Evolutionary conservation across 495 filamentous ascomycete genomes (phyloP).

Genomic region (Lineolata rhizophorae): DNA sequence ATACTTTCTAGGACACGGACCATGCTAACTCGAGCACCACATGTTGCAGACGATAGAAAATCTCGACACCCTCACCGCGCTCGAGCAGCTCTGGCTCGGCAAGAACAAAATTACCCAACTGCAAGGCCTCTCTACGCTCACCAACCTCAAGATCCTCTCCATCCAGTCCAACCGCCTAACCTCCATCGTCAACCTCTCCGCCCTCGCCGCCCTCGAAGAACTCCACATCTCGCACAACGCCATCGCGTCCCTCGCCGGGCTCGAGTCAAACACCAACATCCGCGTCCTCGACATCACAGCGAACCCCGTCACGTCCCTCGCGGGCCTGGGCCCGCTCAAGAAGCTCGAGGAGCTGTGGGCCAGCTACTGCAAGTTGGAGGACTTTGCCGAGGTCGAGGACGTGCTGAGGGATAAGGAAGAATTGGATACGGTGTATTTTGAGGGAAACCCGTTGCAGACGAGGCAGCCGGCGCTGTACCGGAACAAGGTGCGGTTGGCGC

Average conservation of each 20-base stretch:
- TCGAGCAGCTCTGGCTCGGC: slow-evolving; percentile 87
- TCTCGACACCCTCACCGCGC: slow-evolving; percentile 45
- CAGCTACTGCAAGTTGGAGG: slow-evolving; percentile 60
- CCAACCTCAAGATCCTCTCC: slow-evolving; percentile 70
- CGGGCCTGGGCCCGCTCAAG: slow-evolving; percentile 42
- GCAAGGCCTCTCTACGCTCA: slow-evolving; percentile 41
- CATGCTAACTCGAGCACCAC: no score
- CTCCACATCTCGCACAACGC: slow-evolving; percentile 96
- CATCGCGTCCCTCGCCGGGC: slow-evolving; percentile 52
- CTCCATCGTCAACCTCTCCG: slow-evolving; percentile 47
- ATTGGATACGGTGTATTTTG: slow-evolving; percentile 87
- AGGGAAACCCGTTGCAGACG: slow-evolving; percentile 79
- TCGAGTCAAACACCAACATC: slow-evolving; percentile 45
- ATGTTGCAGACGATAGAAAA: slow-evolving; percentile 56
- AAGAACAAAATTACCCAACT: slow-evolving; percentile 72
- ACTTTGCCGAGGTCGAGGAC: slow-evolving; percentile 66
- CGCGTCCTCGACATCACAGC: slow-evolving; percentile 74
- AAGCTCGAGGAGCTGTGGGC: slow-evolving; percentile 86
- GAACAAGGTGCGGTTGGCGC: slow-evolving; percentile 72
- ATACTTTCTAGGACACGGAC: background rate
- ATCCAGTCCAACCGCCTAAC: slow-evolving; percentile 95
- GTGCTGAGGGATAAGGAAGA: slow-evolving; percentile 56
- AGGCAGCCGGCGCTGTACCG: slow-evolving; percentile 57
- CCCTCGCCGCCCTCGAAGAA: slow-evolving; percentile 67
- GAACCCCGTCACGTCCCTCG: slow-evolving; percentile 59